Base-by-base conservation (phyloP, 1,139 yeast genomes). In the Magnusiomyces ingens region DNA sequence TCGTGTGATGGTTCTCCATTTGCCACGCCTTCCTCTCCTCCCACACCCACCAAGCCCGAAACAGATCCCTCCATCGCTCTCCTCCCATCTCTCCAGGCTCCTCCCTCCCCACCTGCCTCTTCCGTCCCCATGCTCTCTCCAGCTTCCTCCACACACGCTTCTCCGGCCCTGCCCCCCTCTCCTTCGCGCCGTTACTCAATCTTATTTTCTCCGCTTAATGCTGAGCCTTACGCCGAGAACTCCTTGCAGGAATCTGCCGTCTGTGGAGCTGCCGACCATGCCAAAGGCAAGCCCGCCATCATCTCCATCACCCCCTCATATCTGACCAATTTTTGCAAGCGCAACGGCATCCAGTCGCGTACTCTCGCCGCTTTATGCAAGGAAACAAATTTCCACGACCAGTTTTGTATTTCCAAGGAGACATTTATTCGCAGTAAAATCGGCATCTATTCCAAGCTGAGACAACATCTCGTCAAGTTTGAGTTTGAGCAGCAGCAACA, bases 401-500 rank as follows among this genome's bases (percentile, higher is more conserved):
- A 18, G 15, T 41, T 26, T 26, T 26, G 32, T 8, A 26, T 26
- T 8, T 26, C 32, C 8, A 26, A 26, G 32, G 32, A 45, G 3
- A 17, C 47, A 4, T 44, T 44, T 44, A 36, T 44, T 2, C 15
- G 32, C 10, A 12, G 18, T 4, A 26, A 44, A 18, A 45, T 45
- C 17, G n/a, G 19, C n/a, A 8, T 29, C 5, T 45, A 35, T 13
- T 18, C 41, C 4, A 4, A 17, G 11, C 11, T 45, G 29, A 19
- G 42, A 18, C 11, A 22, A 10, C 18, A 45, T 18, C 48, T 45
- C 6, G 48, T 45, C 19, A 40, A 45, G 18, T 15, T 45, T 35
- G 48, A 45, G n/a, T 45, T 45, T 45, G 15, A 32, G 2, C 42
- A 45, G 32, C 48, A 45, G 36, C 48, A 45, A 35, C 48, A 45